phyloP scores from a whole-genome alignment of 768 basidiomycete genomes.

The Lentinula aciculospora region DNA sequence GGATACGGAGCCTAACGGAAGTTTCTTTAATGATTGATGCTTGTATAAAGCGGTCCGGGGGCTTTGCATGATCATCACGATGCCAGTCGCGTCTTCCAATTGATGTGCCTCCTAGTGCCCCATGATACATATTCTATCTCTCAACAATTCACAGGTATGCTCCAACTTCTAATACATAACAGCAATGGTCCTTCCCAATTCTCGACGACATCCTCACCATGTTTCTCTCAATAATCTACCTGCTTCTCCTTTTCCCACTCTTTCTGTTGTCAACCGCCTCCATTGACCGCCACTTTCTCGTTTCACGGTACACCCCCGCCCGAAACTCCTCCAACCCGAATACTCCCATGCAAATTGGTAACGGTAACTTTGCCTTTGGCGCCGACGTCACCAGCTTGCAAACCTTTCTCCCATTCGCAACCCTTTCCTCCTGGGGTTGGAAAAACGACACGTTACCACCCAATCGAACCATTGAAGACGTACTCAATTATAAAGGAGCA shows the following conservation, averaged over 20 bases:
- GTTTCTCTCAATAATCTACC: not conserved
- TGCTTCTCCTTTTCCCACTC: not conserved
- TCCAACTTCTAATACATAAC: not conserved
- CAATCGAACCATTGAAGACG: constrained; percentile 33
- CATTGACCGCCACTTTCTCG: constrained; percentile 40
- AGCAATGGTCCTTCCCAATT: not conserved
- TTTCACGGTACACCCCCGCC: constrained; percentile 43
- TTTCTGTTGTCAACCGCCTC: not conserved
- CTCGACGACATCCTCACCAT: not conserved
- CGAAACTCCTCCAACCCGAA: constrained; percentile 38
- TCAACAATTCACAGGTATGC: not conserved
- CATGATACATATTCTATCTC: not conserved
- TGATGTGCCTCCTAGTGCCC: not conserved
- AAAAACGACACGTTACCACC: constrained; percentile 51
- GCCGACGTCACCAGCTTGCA: constrained; percentile 55
- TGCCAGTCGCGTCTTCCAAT: not conserved
- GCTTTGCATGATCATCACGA: too few relatives aligned
- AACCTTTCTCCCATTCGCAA: constrained; percentile 50
- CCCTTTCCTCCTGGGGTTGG: constrained; percentile 57
- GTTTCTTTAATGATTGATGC: too few relatives aligned
- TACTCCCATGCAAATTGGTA: constrained; percentile 57
- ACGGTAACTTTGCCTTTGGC: constrained; percentile 58
- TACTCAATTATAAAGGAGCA: constrained; percentile 41
- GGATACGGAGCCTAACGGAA: too few relatives aligned
- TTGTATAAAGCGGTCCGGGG: too few relatives aligned